These are phyloP conservation scores for Bryopsis sp. DNA, from an alignment of 139 green algal species.

Conservation along the genomic window DNA sequence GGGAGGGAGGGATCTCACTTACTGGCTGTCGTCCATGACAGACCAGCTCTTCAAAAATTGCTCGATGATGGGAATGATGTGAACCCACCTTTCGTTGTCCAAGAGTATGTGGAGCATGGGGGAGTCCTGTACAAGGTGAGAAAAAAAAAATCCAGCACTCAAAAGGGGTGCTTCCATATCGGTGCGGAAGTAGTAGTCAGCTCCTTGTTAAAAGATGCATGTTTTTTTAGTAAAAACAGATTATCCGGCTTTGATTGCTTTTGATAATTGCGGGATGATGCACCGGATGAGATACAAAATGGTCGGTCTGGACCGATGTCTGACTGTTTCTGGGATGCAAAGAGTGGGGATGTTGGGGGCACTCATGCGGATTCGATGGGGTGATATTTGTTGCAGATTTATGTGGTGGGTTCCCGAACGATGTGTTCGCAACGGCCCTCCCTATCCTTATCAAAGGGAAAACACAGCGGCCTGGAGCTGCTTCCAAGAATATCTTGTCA, in stretches of 20 bases:
- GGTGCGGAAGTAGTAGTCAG: too few relatives aligned
- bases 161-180: too few relatives aligned
- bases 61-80: slow-evolving; percentile 31
- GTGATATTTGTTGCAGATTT: neutral
- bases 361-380: neutral
- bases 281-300: too few relatives aligned
- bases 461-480: neutral
- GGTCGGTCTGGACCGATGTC: too few relatives aligned
- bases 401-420: neutral
- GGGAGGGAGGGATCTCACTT: slow-evolving; percentile 64
- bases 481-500: slow-evolving; percentile 8
- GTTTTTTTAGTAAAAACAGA: too few relatives aligned
- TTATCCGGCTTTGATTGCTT: too few relatives aligned
- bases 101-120: slow-evolving; percentile 75
- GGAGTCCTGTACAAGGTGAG: slow-evolving; percentile 75
- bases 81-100: slow-evolving; percentile 55
- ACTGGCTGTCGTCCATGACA: slow-evolving; percentile 57
- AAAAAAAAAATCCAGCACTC: neutral
- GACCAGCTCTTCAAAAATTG: slow-evolving; percentile 39
- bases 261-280: too few relatives aligned
- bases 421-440: slow-evolving; percentile 24
- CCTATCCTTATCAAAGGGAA: slow-evolving; percentile 13
- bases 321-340: too few relatives aligned
- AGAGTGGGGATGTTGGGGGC: too few relatives aligned
- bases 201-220: too few relatives aligned